Evolutionary conservation across 257 asterid genomes (phyloP).

Genomic region (Petunia secreta): DNA sequence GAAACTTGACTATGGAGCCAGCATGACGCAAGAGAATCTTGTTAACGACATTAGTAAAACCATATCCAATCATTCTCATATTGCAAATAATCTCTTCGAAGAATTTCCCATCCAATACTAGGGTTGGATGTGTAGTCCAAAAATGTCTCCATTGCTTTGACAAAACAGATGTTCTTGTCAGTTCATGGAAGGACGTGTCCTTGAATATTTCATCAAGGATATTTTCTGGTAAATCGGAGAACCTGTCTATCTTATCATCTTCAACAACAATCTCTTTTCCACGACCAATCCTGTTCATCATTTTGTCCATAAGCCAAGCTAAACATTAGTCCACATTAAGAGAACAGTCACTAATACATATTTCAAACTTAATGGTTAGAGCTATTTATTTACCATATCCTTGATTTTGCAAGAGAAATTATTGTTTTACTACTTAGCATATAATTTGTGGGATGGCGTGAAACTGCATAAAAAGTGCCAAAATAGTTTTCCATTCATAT

Average conservation of each 20-base stretch:
- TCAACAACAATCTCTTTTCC: not conserved
- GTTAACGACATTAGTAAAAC: not conserved
- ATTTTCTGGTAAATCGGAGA: not conserved
- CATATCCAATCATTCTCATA: not conserved
- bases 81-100: not conserved
- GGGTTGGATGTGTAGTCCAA: not conserved
- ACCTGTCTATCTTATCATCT: not conserved
- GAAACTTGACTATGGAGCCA: not conserved
- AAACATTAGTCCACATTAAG: too few species aligned
- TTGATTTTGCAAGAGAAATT: too few species aligned
- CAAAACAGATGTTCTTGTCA: not conserved
- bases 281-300: not conserved
- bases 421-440: too few species aligned
- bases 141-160: not conserved
- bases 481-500: too few species aligned
- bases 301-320: not conserved
- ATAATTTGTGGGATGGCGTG: too few species aligned
- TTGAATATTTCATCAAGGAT: not conserved
- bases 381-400: too few species aligned
- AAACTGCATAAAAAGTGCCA: too few species aligned
- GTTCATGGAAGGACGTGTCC: not conserved
- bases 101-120: not conserved
- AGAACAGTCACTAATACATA: too few species aligned
- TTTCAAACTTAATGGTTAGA: too few species aligned
- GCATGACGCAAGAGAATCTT: not conserved